Evolutionary conservation across 768 basidiomycete genomes (phyloP).

Genomic region (Suillus sp.): DNA sequence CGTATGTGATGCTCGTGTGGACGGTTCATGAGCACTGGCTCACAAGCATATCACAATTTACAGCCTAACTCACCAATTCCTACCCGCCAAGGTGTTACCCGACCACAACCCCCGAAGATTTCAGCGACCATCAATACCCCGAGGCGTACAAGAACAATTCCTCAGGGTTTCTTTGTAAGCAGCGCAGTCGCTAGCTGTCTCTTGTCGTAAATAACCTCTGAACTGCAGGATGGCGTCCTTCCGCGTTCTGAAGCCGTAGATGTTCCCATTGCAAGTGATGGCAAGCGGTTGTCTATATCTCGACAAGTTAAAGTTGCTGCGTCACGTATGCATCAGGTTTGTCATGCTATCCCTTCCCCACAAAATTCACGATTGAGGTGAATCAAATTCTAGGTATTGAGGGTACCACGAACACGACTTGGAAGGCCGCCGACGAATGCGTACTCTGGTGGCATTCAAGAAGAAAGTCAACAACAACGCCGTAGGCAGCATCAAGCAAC

Average conservation of each 20-base stretch:
- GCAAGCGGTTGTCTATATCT: neutral
- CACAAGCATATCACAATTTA: neutral
- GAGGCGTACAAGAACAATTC: neutral
- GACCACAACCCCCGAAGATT: neutral
- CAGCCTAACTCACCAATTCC: neutral
- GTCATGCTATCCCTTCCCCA: neutral
- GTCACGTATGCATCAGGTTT: neutral
- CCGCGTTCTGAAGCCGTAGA: neutral
- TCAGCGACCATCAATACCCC: neutral
- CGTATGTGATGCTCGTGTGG: neutral
- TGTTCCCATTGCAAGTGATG: neutral
- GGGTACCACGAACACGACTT: neutral
- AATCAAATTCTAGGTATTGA: neutral
- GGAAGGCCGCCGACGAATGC: neutral
- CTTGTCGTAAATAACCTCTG: neutral
- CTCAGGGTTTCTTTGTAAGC: neutral
- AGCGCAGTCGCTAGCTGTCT: neutral
- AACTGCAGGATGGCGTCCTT: neutral
- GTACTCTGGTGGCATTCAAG: neutral
- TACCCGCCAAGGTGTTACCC: neutral
- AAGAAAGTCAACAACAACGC: too few species aligned
- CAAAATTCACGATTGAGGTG: neutral
- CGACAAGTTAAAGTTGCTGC: neutral
- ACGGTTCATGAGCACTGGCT: neutral
- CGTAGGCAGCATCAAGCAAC: too few species aligned